Conservation (phyloP, 768 basidiomycete genomes). For the Solioccasus polychromus region DNA sequence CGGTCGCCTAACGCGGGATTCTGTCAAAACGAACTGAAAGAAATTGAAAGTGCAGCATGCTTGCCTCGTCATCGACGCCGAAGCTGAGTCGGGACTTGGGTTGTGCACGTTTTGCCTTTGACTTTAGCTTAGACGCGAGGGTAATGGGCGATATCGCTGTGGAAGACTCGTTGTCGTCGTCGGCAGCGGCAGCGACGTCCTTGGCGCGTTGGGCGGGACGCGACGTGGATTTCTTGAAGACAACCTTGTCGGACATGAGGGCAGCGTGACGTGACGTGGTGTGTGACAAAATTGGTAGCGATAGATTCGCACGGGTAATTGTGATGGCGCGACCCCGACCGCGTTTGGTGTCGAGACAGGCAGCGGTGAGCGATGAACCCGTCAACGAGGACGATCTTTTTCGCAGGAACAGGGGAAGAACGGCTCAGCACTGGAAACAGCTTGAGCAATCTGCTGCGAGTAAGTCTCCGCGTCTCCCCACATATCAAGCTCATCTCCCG, state of each 20-base stretch:
- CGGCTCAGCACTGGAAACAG: slow-evolving; percentile 54
- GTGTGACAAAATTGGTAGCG: slow-evolving; percentile 15
- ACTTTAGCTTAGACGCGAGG: slow-evolving; percentile 66
- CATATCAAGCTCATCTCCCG: slow-evolving; percentile 3
- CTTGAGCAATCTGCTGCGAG: slow-evolving; percentile 57
- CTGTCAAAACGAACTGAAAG: slow-evolving; percentile 21
- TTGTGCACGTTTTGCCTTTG: slow-evolving; percentile 63
- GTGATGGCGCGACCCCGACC: slow-evolving; percentile 47
- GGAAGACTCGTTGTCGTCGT: slow-evolving; percentile 24
- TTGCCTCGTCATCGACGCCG: slow-evolving; percentile 66
- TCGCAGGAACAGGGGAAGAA: slow-evolving; percentile 61
- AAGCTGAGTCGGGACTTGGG: slow-evolving; percentile 74
- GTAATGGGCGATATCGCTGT: slow-evolving; percentile 49
- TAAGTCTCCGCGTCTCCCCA: slow-evolving; percentile 25
- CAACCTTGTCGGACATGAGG: slow-evolving; percentile 27
- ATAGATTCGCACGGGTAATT: slow-evolving; percentile 28
- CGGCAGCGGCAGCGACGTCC: slow-evolving; percentile 34
- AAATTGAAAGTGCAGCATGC: slow-evolving; percentile 27
- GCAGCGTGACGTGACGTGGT: slow-evolving; percentile 22
- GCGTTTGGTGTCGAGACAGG: slow-evolving; percentile 36
- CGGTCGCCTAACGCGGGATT: slow-evolving; percentile 45
- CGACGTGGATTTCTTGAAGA: slow-evolving; percentile 43
- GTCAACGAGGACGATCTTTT: slow-evolving; percentile 64
- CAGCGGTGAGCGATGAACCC: slow-evolving; percentile 2
- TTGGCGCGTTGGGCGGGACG: slow-evolving; percentile 41